Conservation (phyloP, 208 protist genomes). For the Lotmaria passim region DNA sequence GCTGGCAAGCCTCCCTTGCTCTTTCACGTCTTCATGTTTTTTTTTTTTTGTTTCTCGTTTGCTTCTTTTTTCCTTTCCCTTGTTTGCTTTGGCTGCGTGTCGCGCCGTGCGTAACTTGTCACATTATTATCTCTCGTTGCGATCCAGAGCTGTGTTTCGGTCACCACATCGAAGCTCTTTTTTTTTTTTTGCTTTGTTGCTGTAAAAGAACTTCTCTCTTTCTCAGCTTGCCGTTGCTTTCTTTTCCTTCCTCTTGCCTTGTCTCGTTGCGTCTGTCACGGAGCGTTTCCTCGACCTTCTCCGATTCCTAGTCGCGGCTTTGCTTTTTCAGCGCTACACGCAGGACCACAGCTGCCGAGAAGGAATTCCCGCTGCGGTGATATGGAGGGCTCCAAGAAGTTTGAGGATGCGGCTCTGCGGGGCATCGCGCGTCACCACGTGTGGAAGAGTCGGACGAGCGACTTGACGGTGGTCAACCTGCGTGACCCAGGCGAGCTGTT, state of each 20-base stretch:
- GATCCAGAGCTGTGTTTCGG: conserved; percentile 10
- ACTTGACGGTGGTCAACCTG: conserved; percentile 78
- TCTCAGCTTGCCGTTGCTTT: background rate
- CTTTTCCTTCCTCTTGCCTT: conserved; percentile 4
- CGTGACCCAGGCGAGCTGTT: conserved; percentile 57
- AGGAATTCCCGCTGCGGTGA: no score
- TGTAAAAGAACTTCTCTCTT: background rate
- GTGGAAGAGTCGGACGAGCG: conserved; percentile 63
- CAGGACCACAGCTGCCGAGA: no score
- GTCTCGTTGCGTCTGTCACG: background rate
- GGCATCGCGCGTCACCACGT: conserved; percentile 48
- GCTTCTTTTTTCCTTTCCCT: conserved; percentile 2
- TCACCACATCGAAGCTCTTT: conserved; percentile 2
- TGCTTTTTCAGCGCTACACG: no score
- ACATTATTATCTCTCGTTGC: background rate
- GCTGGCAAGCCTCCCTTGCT: background rate
- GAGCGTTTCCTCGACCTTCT: background rate
- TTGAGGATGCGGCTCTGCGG: conserved; percentile 22
- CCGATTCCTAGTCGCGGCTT: no score
- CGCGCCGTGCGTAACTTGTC: background rate
- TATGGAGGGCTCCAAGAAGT: conserved; percentile 30
- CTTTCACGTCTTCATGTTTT: conserved; percentile 12
- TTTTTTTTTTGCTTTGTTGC: conserved; percentile 8
- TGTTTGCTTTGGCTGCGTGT: background rate
- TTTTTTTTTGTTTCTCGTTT: background rate